These are phyloP conservation scores for Asparagopsis taxiformis DNA, from an alignment of 31 red algal genomes.

Conservation along the genomic window DNA sequence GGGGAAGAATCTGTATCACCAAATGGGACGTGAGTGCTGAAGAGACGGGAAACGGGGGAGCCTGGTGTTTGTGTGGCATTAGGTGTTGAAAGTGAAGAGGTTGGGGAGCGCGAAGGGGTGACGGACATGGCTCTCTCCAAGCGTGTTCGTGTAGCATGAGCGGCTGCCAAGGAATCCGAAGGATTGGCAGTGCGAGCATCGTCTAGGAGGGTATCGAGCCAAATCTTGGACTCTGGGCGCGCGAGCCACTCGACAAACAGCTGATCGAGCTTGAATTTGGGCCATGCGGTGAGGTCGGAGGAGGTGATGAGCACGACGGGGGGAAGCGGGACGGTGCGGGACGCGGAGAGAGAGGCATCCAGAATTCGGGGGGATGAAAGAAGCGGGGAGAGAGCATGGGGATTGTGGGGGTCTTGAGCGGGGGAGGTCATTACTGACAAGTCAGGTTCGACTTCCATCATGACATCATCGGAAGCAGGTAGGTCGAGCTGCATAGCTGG, in stretches of 20 bases:
- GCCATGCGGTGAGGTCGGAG: slow-evolving; percentile 68
- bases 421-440: slow-evolving; percentile 4
- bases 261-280: slow-evolving; percentile 87
- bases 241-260: slow-evolving; percentile 79
- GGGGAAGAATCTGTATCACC: slow-evolving; percentile 58
- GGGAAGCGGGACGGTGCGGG: slow-evolving; percentile 23
- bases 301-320: slow-evolving; percentile 37
- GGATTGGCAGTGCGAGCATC: slow-evolving; percentile 43
- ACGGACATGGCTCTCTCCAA: slow-evolving; percentile 22
- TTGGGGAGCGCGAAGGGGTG: too few species aligned
- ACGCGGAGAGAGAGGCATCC: slow-evolving; percentile 9
- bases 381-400: neutral
- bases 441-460: slow-evolving; percentile 72
- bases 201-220: slow-evolving; percentile 54
- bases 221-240: slow-evolving; percentile 51
- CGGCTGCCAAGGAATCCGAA: slow-evolving; percentile 8
- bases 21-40: slow-evolving; percentile 63
- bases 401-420: slow-evolving; percentile 10
- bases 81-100: slow-evolving; percentile 29
- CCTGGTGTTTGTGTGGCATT: slow-evolving; percentile 40
- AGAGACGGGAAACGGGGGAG: slow-evolving; percentile 53
- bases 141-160: slow-evolving; percentile 7
- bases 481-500: slow-evolving; percentile 51
- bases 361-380: slow-evolving; percentile 10
- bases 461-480: slow-evolving; percentile 34